Evolutionary conservation across 805 yeast species (phyloP).

Genomic region (Cyberlindnera maritima): DNA sequence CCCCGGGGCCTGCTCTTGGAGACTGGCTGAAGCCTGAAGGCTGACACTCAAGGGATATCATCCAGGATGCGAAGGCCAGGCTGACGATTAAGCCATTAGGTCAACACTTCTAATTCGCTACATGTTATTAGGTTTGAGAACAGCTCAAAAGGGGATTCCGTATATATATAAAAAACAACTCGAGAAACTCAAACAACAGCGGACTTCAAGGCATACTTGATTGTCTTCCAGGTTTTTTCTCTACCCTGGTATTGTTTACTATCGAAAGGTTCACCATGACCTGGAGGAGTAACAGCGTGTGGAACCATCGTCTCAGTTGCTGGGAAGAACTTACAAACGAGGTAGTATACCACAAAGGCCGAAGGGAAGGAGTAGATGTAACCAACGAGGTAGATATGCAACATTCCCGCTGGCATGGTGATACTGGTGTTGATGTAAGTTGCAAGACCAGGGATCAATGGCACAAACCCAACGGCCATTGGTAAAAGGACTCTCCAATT

Average conservation of each 20-base stretch:
- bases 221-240: not conserved
- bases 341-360: constrained; percentile 9
- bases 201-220: constrained; percentile 3
- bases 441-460: constrained; percentile 15
- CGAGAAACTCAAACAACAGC: constrained; percentile 2
- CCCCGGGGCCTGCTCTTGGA: too few species aligned
- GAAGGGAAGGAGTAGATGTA: constrained; percentile 16
- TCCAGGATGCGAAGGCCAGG: too few species aligned
- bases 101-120: too few species aligned
- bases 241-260: not conserved
- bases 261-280: not conserved
- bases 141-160: too few species aligned
- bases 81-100: too few species aligned
- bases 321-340: constrained; percentile 11
- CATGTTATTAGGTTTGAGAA: too few species aligned
- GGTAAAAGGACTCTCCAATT: constrained; percentile 16
- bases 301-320: constrained; percentile 6
- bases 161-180: too few species aligned
- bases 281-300: constrained; percentile 9
- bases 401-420: constrained; percentile 7
- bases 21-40: too few species aligned
- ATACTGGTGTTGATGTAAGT: constrained; percentile 13
- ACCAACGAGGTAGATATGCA: constrained; percentile 15
- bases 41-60: too few species aligned
- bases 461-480: constrained; percentile 13